Percentiles rank a stretch among this genome's conserved stretches.
Conservation (phyloP, 768 basidiomycete species). For the Mycena leptocephala region DNA sequence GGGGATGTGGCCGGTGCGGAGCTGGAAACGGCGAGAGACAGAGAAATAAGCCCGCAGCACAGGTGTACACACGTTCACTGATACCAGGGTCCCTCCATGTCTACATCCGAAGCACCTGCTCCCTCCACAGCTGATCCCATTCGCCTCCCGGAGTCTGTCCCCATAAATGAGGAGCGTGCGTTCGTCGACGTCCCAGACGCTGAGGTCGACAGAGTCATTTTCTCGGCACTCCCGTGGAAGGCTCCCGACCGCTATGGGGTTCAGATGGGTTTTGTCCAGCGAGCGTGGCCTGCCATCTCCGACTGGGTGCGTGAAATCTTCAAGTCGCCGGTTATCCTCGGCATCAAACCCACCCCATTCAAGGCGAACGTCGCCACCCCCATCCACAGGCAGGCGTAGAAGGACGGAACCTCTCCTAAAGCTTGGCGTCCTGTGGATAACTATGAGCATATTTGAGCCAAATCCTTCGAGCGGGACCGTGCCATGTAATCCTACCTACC, state of each 20-base stretch:
- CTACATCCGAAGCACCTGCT: constrained; percentile 5
- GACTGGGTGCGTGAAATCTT: not conserved
- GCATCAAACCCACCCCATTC: not conserved
- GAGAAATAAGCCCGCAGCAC: no score
- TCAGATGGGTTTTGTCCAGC: not conserved
- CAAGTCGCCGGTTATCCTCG: not conserved
- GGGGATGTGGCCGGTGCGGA: constrained; percentile 35
- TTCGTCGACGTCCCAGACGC: not conserved
- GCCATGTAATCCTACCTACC: no score
- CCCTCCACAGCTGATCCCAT: not conserved
- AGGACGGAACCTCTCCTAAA: not conserved
- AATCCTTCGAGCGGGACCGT: not conserved
- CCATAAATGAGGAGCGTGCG: not conserved
- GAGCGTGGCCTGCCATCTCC: not conserved
- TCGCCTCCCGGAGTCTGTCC: not conserved
- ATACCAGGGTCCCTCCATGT: no score
- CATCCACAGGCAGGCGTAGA: not conserved
- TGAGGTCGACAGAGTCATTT: no score
- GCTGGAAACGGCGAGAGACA: no score
- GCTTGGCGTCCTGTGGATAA: not conserved
- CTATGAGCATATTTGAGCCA: not conserved
- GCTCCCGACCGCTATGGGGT: not conserved
- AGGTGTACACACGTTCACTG: no score
- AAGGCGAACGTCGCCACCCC: not conserved
- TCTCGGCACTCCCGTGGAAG: no score